Evolutionary conservation across 164 flowering plant genomes (phyloP), one percentile per base, ranked within the genome.

Genomic region (Taxillus chinensis): DNA sequence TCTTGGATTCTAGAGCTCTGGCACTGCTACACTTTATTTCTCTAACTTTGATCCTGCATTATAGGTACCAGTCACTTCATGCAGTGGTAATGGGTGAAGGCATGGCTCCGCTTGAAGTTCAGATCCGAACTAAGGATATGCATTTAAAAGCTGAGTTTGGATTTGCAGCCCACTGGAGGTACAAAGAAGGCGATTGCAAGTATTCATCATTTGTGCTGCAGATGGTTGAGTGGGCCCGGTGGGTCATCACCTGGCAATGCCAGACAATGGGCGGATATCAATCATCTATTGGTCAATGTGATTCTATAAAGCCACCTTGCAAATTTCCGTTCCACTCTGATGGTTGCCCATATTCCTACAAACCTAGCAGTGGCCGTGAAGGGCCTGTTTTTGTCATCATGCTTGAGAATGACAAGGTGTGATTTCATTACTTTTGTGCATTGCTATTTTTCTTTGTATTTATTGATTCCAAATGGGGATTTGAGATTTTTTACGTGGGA

Each of bases 91-190:
- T 67, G 70, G 87, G 89, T 15, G 90, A 90, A 60, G 89, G 86
- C 60, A 80, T 64, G 75, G 79, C 74, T 15, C 97, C 97, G 2
- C 80, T 93, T 43, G 97, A 93, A 77, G 92, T 93, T 67, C 99
- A 93, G 68, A 93, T 93, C 55, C 89, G 99, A 53, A 89, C 97
- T 37, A 81, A 75, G 68, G 91, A 88, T 64, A 93, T 93, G 99
- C 97, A 93, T 73, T 67, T 80, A 56, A 95, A 90, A 59, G 97
- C 99, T 6, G 99, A 93, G 74, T 85, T 75, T 80, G 99, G 99
- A 55, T 80, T 93, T 76, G 99, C 99, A 27, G 95, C 99, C 59
- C 99, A 93, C 62, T 93, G 99, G 99, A 86, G 92, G 65, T 93
- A 93, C 78, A 93, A 93, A 72, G 99, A 93, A 71, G 86, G 90